Evolutionary conservation across 768 basidiomycete genomes (phyloP).

Genomic region (Boletus vermiculosoides): DNA sequence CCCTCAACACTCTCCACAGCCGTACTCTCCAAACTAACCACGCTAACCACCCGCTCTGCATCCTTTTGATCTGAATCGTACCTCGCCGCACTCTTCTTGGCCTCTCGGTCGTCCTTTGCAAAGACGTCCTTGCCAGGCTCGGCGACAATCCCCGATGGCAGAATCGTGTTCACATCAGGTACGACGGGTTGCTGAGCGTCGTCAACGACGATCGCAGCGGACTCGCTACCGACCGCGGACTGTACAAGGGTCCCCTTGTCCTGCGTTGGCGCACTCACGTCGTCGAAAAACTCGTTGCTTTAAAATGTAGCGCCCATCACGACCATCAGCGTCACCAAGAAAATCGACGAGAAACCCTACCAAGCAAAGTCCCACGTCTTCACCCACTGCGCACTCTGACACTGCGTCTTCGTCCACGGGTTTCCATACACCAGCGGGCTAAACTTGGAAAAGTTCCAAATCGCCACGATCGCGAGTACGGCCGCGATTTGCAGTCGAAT

Average conservation of each 20-base stretch:
- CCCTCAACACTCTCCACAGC: not conserved
- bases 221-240: conserved; percentile 52
- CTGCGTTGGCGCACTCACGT: conserved; percentile 54
- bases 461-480: conserved; percentile 65
- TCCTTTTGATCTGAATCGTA: conserved; percentile 11
- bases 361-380: conserved; percentile 97
- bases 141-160: conserved; percentile 50
- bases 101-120: conserved; percentile 46
- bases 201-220: conserved; percentile 51
- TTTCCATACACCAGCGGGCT: conserved; percentile 83
- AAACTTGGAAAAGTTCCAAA: conserved; percentile 78
- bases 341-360: conserved; percentile 36
- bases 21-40: conserved; percentile 14
- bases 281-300: conserved; percentile 67
- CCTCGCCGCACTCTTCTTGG: conserved; percentile 40
- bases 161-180: conserved; percentile 34
- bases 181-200: conserved; percentile 26
- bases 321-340: not conserved
- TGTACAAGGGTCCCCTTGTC: conserved; percentile 36
- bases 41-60: conserved; percentile 38
- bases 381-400: conserved; percentile 76
- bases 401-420: conserved; percentile 82
- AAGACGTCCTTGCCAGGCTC: conserved; percentile 81
- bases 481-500: conserved; percentile 79
- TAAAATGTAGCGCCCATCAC: not conserved